Evolutionary conservation across 352 stramenopile genomes (phyloP).

Genomic region (Globisporangium paddicum): DNA sequence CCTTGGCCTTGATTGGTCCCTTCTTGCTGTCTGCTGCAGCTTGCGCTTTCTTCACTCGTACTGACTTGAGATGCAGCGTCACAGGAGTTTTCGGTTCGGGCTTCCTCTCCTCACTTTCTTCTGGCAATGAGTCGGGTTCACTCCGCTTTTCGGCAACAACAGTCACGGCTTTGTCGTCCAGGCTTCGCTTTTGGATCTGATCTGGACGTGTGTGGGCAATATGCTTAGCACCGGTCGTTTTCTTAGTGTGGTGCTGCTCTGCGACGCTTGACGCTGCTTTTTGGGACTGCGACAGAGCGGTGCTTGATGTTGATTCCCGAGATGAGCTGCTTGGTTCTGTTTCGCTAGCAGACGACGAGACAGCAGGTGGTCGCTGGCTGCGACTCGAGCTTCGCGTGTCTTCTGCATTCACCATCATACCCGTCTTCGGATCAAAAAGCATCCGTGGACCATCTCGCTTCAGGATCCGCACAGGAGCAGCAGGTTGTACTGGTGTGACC

Average conservation of each 20-base stretch:
- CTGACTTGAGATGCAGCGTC: background rate
- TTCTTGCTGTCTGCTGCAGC: background rate
- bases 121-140: background rate
- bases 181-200: background rate
- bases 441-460: constrained; percentile 51
- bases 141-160: background rate
- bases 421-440: constrained; percentile 72
- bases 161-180: background rate
- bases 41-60: constrained; percentile 1
- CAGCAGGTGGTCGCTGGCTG: background rate
- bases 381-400: constrained; percentile 5
- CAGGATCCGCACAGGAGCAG: constrained; percentile 40
- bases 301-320: background rate
- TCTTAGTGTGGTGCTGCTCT: too few species aligned
- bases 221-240: background rate
- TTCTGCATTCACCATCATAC: constrained; percentile 43
- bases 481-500: background rate
- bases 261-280: background rate
- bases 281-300: background rate
- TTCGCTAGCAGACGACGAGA: background rate
- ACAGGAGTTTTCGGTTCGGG: background rate
- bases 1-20: constrained; percentile 2
- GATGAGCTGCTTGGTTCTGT: background rate
- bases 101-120: background rate
- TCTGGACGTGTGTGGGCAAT: background rate